Evolutionary conservation across 1,284 basidiomycete genomes (phyloP).

Genomic region (Thelephora terrestris): DNA sequence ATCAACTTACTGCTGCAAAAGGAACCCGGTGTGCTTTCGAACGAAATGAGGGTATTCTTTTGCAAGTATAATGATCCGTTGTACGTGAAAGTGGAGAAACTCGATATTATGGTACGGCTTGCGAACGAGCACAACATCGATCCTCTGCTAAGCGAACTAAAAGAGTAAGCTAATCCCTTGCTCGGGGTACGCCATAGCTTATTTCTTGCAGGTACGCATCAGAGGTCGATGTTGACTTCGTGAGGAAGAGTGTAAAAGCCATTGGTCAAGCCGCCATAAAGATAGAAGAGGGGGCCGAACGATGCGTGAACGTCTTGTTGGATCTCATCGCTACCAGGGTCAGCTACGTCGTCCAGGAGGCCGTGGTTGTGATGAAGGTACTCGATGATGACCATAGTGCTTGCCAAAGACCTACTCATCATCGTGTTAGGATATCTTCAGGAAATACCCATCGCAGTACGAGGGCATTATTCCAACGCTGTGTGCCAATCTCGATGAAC

Average conservation of each 20-base stretch:
- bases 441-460: conserved; percentile 95
- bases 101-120: conserved; percentile 97
- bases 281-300: conserved; percentile 86
- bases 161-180: conserved; percentile 56
- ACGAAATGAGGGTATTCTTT: conserved; percentile 98
- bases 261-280: conserved; percentile 97
- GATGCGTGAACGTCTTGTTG: conserved; percentile 89
- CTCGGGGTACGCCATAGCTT: conserved; percentile 2
- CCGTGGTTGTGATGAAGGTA: conserved; percentile 97
- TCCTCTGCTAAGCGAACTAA: conserved; percentile 89
- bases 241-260: conserved; percentile 86
- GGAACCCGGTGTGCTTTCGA: conserved; percentile 78
- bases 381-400: conserved; percentile 6
- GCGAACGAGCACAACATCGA: conserved; percentile 90
- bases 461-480: conserved; percentile 94
- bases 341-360: conserved; percentile 97
- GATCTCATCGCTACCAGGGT: conserved; percentile 89
- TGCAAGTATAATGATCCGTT: conserved; percentile 99
- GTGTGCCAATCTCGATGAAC: conserved; percentile 90
- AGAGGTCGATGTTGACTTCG: conserved; percentile 98
- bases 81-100: conserved; percentile 97
- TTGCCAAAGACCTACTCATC: background rate
- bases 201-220: conserved; percentile 68
- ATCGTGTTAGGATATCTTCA: conserved; percentile 81
- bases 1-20: conserved; percentile 96